Evolutionary conservation across 1,139 yeast genomes (phyloP).

Genomic region (Spathaspora sp.): DNA sequence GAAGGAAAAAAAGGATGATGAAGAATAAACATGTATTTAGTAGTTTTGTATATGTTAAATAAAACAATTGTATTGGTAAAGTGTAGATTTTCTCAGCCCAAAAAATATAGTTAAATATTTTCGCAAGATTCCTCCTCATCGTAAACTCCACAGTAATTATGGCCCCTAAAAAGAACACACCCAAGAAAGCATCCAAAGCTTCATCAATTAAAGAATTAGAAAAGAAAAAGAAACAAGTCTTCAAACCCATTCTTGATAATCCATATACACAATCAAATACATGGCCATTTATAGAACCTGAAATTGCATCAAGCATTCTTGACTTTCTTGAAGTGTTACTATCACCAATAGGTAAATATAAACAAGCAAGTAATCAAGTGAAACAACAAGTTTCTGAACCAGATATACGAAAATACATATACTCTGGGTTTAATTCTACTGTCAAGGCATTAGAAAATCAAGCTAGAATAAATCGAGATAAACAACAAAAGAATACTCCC

Average conservation of each 20-base stretch:
- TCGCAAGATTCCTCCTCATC: neutral
- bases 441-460: conserved; percentile 51
- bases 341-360: conserved; percentile 35
- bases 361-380: conserved; percentile 17
- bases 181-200: conserved; percentile 8
- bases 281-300: conserved; percentile 53
- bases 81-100: neutral
- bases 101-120: too few relatives aligned
- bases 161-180: conserved; percentile 3
- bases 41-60: conserved; percentile 3
- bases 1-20: conserved; percentile 13
- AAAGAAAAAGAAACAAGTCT: conserved; percentile 49
- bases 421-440: conserved; percentile 57
- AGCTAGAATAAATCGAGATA: conserved; percentile 24
- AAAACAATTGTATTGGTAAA: conserved; percentile 1
- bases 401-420: conserved; percentile 23
- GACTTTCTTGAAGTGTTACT: conserved; percentile 41
- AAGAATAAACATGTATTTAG: conserved; percentile 5
- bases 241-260: conserved; percentile 60
- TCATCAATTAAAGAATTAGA: conserved; percentile 42
- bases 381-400: conserved; percentile 20
- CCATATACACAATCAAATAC: conserved; percentile 51
- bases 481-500: conserved; percentile 6
- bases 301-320: conserved; percentile 34
- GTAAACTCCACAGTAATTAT: neutral